Evolutionary conservation across 768 basidiomycete species (phyloP), one percentile per base, ranked within the genome.

Genomic region (Ramaria sp.): DNA sequence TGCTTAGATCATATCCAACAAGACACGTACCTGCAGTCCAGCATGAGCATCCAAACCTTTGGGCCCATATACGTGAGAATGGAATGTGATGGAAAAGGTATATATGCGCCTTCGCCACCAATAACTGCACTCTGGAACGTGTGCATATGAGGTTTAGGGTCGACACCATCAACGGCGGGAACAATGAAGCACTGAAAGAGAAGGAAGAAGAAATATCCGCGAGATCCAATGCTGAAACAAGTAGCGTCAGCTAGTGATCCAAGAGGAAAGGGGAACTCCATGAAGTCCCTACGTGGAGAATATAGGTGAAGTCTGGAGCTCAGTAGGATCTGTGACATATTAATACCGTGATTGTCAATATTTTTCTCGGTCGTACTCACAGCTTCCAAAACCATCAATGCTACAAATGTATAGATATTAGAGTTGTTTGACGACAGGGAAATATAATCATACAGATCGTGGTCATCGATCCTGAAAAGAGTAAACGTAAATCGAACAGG

Each of bases 131-230:
- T 85, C 60, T 79, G 79, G 62, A 81, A 78, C 5, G 78, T 72
- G 64, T 93, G 89, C 32, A 70, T 71, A 13, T 77, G 78, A 10
- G 77, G 75, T 22, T 66, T 65, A 57, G 83, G 82, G 56, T 83
- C 73, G 13, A 78, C 66, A 3, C 92, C 92, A 63, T 97, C 95
- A 18, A 87, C 52, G 1, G 78, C 79, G 49, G 56, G 27, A 13
- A 15, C 50, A 51, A 52, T 80, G 66, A 94, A 94, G 60, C 88
- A 89, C 61, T 99, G 95, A 73, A 99, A 98, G 1, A 99, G 73
- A 20, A 95, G 73, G 70, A 83, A 99, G 73, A 83, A 94, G 66
- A 94, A 94, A 69, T 93, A 96, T 20, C 84, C 90, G 59, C 87
- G 73, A 0, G 80, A 68, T 5, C 94, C 95, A 52, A 97, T 87